Percentiles rank a stretch among this genome's conserved stretches.
Evolutionary conservation across 2,329 filamentous ascomycete species (phyloP).

Genomic region (Fusarium sororula): DNA sequence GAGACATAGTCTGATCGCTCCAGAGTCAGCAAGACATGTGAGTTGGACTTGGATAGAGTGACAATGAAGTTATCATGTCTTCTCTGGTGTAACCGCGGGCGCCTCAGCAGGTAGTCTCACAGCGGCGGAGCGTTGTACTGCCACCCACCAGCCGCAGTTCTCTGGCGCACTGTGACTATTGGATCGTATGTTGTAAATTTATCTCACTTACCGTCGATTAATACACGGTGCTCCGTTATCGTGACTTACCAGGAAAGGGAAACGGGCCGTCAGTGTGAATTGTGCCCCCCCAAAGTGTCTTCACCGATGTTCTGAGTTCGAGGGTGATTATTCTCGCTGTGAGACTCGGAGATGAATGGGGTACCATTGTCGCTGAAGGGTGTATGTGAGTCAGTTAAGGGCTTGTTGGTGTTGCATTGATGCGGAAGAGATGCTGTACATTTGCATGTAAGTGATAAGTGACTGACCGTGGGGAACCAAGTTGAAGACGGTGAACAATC

Average conservation of each 20-base stretch:
- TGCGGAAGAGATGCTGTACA: constrained; percentile 24
- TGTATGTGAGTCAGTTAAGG: constrained; percentile 32
- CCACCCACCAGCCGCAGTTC: constrained; percentile 6
- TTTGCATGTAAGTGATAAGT: not conserved
- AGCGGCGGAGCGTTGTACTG: constrained; percentile 22
- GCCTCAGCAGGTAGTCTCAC: constrained; percentile 25
- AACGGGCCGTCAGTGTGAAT: constrained; percentile 19
- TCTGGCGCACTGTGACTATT: not conserved
- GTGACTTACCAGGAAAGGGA: not conserved
- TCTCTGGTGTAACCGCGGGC: constrained; percentile 3
- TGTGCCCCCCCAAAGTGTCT: constrained; percentile 11
- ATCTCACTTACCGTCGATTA: not conserved
- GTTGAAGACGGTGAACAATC: constrained; percentile 3
- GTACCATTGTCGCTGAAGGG: constrained; percentile 9
- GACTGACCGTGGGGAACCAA: not conserved
- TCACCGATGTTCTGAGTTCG: constrained; percentile 28
- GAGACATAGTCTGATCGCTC: constrained; percentile 9
- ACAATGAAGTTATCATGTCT: not conserved
- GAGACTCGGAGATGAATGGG: constrained; percentile 11
- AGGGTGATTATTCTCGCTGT: constrained; percentile 8
- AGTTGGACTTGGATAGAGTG: constrained; percentile 17
- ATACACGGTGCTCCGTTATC: not conserved
- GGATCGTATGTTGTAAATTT: not conserved
- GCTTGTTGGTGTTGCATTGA: constrained; percentile 10
- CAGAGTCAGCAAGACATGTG: not conserved